A percentile compares a stretch with the other conserved stretches of the same genome.
These are phyloP conservation scores for Cadophora sp. DNA, from an alignment of 2,329 filamentous ascomycete species.

Conservation along the genomic window DNA sequence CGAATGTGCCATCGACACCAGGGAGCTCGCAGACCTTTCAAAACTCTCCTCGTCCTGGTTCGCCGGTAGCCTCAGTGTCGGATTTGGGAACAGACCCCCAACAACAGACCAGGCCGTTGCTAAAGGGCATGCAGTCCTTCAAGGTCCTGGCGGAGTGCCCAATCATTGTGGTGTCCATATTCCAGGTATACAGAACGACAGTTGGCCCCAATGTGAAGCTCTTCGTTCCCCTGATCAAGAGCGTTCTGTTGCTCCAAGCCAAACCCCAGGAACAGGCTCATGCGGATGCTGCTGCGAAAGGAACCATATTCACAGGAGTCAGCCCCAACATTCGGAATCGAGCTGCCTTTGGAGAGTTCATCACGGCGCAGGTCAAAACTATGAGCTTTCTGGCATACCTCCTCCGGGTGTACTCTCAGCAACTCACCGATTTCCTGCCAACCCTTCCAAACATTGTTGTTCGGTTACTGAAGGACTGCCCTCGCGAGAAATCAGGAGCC, in stretches of 20 bases:
- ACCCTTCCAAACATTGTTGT: constrained; percentile 90
- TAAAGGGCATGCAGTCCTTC: constrained; percentile 98
- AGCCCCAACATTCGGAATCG: constrained; percentile 93
- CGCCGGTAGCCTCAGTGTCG: constrained; percentile 81
- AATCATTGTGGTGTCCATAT: constrained; percentile 98
- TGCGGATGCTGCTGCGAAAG: constrained; percentile 78
- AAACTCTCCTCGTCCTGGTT: constrained; percentile 82
- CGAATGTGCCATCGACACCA: constrained; percentile 70
- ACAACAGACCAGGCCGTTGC: constrained; percentile 79
- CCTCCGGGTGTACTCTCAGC: constrained; percentile 83
- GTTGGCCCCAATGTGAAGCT: constrained; percentile 86
- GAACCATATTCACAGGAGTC: constrained; percentile 88
- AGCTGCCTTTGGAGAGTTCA: constrained; percentile 94
- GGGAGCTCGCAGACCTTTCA: constrained; percentile 76
- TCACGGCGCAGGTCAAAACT: constrained; percentile 97
- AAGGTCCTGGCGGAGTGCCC: constrained; percentile 97
- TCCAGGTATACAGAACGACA: constrained; percentile 85
- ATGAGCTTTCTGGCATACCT: constrained; percentile 99
- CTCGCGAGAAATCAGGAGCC: constrained; percentile 89
- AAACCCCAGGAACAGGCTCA: constrained; percentile 94
- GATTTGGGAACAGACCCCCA: constrained; percentile 84
- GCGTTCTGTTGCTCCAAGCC: constrained; percentile 85
- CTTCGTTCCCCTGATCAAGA: constrained; percentile 94
- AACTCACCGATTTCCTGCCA: constrained; percentile 86
- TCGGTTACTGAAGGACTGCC: constrained; percentile 89